phyloP scores from a whole-genome alignment of 2,329 filamentous ascomycete species.

The Sporothrix inflata region DNA sequence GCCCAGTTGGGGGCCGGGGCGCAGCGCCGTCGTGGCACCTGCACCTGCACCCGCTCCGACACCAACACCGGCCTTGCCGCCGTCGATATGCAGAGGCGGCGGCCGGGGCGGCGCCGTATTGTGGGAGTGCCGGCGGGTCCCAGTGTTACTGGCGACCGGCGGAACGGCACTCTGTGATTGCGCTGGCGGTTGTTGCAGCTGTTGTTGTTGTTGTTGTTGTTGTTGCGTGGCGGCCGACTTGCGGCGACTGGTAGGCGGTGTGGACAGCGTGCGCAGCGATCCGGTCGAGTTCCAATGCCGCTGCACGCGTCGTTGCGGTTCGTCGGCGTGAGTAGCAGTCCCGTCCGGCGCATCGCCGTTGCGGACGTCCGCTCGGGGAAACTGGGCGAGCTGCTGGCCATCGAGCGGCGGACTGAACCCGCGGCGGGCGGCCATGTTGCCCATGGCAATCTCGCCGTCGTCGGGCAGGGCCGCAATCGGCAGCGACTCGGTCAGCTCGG shows the following conservation, averaged over 20 bases:
- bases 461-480: conserved; percentile 54
- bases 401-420: neutral
- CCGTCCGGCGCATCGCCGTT: neutral
- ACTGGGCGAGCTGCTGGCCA: neutral
- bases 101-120: conserved; percentile 50
- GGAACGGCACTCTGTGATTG: conserved; percentile 24
- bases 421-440: neutral
- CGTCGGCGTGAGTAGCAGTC: neutral
- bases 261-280: conserved; percentile 52
- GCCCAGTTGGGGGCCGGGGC: neutral
- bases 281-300: conserved; percentile 24
- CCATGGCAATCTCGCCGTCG: conserved; percentile 23
- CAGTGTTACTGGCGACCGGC: conserved; percentile 36
- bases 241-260: conserved; percentile 53
- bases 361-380: neutral
- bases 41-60: neutral
- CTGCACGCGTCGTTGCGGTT: conserved; percentile 4
- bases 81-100: conserved; percentile 47
- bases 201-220: conserved; percentile 36
- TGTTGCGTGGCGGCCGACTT: conserved; percentile 36
- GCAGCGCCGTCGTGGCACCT: neutral
- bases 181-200: conserved; percentile 37
- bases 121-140: conserved; percentile 55
- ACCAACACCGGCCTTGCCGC: conserved; percentile 31
- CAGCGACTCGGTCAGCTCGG: conserved; percentile 61